Evolutionary conservation across 2,329 filamentous ascomycete genomes (phyloP), one percentile per base, ranked within the genome.

Genomic region (Xylaria polymorpha): DNA sequence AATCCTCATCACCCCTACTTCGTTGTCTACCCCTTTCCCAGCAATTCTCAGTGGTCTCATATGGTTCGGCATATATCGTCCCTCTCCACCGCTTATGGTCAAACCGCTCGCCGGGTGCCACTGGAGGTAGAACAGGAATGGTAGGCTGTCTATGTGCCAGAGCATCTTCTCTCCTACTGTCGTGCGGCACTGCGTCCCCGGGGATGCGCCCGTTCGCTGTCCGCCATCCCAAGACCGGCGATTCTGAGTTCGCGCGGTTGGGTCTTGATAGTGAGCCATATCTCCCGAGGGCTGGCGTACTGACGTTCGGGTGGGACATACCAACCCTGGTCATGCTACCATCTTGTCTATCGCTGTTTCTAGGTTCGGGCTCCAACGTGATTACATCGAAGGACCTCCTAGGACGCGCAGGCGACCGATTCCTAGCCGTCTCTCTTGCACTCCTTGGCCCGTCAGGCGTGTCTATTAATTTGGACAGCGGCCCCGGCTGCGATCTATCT

Each of bases 381-480:
- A 9, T 57, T 20, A 61, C 58, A 32, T 73, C 72, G 50, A 72
- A 71, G n/a, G 72, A 73, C 35, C 73, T 58, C 41, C 66, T 64
- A 70, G 67, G 22, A n/a, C 25, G 25, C 70, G 71, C 44, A 55
- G 12, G 1, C 67, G 72, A 7, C 61, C 44, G 12, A 9, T 12
- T 37, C 9, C 20, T 25, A n/a, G 39, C 56, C 15, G 6, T n/a
- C 8, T 37, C 10, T 20, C 14, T 10, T 14, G 48, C 14, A 18
- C 18, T 51, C 29, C 48, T 29, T 22, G 22, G 22, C 8, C 9
- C 2, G 15, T 9, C 18, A 7, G 18, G 15, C 43, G 14, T 12
- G 9, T 12, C 2, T 14, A 20, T 14, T 32, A 25, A 14, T 22
- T 48, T 64, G 25, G 59, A 32, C 25, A 51, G 57, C 14, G 37